Evolutionary conservation across 495 filamentous ascomycete genomes (phyloP).

Genomic region (Lasiosphaeris hirsuta): DNA sequence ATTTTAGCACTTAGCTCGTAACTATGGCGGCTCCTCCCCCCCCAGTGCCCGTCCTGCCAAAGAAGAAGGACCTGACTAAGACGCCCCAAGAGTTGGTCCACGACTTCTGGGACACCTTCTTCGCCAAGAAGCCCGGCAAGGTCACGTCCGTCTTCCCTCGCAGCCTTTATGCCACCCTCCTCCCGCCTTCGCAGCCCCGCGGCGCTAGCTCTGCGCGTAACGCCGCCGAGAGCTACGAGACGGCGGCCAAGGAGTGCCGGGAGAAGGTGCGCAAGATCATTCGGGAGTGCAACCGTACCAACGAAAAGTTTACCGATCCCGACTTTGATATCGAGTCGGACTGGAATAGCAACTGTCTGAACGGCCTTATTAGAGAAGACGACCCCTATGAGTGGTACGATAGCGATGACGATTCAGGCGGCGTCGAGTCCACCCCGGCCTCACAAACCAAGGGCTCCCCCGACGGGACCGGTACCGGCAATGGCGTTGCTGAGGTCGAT

Average conservation of each 20-base stretch:
- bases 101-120: slow-evolving; percentile 33
- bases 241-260: slow-evolving; percentile 59
- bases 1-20: background rate
- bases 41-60: background rate
- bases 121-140: slow-evolving; percentile 30
- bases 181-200: slow-evolving; percentile 20
- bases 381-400: background rate
- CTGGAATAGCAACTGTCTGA: slow-evolving; percentile 22
- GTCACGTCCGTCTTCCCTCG: slow-evolving; percentile 33
- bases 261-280: slow-evolving; percentile 66
- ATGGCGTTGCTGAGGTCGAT: too few species aligned
- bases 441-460: slow-evolving; percentile 11
- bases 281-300: slow-evolving; percentile 66
- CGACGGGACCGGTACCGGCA: background rate
- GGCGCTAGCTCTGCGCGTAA: slow-evolving; percentile 26
- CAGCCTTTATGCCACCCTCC: slow-evolving; percentile 26
- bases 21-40: background rate
- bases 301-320: slow-evolving; percentile 75
- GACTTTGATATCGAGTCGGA: slow-evolving; percentile 75
- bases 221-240: slow-evolving; percentile 53
- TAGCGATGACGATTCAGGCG: slow-evolving; percentile 5
- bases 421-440: slow-evolving; percentile 12
- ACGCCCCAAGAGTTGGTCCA: slow-evolving; percentile 27
- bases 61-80: slow-evolving; percentile 23
- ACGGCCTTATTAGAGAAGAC: slow-evolving; percentile 22